phyloP scores from a whole-genome alignment of 1,139 yeast genomes.

The Groenewaldozyma auringiensis region DNA sequence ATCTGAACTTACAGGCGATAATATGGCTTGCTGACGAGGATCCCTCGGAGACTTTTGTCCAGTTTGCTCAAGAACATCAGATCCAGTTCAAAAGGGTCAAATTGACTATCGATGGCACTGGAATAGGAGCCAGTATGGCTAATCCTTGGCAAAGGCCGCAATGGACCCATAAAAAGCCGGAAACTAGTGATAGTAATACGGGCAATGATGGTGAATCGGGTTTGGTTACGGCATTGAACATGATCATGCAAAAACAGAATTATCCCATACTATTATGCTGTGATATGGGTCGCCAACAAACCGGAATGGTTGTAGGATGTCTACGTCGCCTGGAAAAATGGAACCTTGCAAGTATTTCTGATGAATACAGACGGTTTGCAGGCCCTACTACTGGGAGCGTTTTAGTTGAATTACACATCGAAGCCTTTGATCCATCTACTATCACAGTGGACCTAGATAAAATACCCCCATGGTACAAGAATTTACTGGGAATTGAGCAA shows the following conservation, averaged over 20 bases:
- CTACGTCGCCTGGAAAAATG: slow-evolving; percentile 85
- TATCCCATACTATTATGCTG: slow-evolving; percentile 88
- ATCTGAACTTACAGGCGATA: slow-evolving; percentile 67
- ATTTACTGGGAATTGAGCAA: neutral
- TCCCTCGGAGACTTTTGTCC: slow-evolving; percentile 80
- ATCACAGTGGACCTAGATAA: slow-evolving; percentile 43
- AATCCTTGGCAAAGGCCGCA: slow-evolving; percentile 99
- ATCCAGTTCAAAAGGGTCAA: slow-evolving; percentile 56
- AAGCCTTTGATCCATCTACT: slow-evolving; percentile 59
- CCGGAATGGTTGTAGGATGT: slow-evolving; percentile 95
- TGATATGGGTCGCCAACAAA: slow-evolving; percentile 96
- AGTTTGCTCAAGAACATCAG: slow-evolving; percentile 65
- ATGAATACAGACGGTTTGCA: slow-evolving; percentile 87
- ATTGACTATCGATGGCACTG: slow-evolving; percentile 47
- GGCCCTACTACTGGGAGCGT: slow-evolving; percentile 91
- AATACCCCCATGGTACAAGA: slow-evolving; percentile 35
- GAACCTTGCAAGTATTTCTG: slow-evolving; percentile 91
- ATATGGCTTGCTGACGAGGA: slow-evolving; percentile 95
- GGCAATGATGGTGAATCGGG: no score
- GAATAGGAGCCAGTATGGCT: slow-evolving; percentile 30
- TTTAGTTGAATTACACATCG: slow-evolving; percentile 81
- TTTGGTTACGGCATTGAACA: slow-evolving; percentile 68
- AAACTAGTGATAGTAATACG: no score
- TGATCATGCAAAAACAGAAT: slow-evolving; percentile 61
- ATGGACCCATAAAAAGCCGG: no score